Evolutionary conservation across 2,329 filamentous ascomycete species (phyloP), one percentile per base, ranked within the genome.

Genomic region (Colletotrichum sp.): DNA sequence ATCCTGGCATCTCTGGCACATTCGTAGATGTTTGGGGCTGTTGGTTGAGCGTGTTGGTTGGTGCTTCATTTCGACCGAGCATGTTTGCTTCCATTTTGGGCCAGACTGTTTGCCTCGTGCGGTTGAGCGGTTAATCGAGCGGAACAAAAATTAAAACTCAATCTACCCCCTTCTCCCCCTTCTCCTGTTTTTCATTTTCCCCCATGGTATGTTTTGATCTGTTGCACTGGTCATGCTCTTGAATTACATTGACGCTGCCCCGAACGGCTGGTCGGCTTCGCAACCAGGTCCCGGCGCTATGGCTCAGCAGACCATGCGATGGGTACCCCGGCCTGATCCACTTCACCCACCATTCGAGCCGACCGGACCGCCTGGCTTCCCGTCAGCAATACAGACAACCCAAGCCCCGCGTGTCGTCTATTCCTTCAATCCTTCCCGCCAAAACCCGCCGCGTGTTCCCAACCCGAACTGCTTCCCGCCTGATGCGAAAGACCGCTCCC

Each of bases 201-300:
- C 9, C 18, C 1, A n/a, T 0, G 1, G 18, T 3, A 44, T n/a
- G 2, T 3, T 44, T 44, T 44, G 0, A 18, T 44, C 1, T 44
- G 39, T 44, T 44, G 18, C 18, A 1, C 1, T 44, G 39, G 6
- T 44, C 16, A 44, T 44, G 39, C 5, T 18, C 18, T 44, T 3
- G 18, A 44, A 9, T 44, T 10, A 6, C 39, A 8, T 12, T 44
- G 5, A 44, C 18, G 39, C 4, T n/a, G 2, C 39, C 16, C 39
- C 39, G 16, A 44, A 44, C 18, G 9, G 39, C 18, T n/a, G 16
- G 5, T 12, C 39, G 2, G 18, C 39, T 16, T 44, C 39, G 39
- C 39, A 6, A 1, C 39, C 9, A 1, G 39, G 18, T 10, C 4
- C 9, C 39, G 5, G 39, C 18, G 39, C 18, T 44, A n/a, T 44